A percentile compares a stretch with the other conserved stretches of the same genome.
These are phyloP conservation scores for Sporothrix pseudoabietina DNA, from an alignment of 2,329 filamentous ascomycete species.

Conservation along the genomic window DNA sequence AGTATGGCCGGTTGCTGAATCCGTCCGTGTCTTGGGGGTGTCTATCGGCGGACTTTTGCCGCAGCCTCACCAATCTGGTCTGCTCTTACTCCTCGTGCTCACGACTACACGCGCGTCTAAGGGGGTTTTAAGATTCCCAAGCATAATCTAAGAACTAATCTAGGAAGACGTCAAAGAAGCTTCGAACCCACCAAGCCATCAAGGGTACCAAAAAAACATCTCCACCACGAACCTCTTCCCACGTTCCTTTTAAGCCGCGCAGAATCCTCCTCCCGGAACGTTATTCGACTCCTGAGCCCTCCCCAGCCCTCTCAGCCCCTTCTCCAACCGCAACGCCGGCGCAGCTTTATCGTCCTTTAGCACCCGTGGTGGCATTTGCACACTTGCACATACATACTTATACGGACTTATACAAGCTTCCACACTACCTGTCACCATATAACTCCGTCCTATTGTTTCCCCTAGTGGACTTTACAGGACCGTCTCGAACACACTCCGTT, in stretches of 20 bases:
- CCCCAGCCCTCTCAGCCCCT: neutral
- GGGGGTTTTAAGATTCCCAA: neutral
- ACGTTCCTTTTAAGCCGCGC: slow-evolving; percentile 18
- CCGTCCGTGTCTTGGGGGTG: neutral
- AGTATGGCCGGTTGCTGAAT: slow-evolving; percentile 13
- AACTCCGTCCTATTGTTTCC: neutral
- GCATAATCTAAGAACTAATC: neutral
- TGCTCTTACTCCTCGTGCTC: neutral
- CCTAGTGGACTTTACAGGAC: neutral
- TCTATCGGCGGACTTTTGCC: neutral
- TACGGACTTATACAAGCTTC: neutral
- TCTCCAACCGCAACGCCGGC: slow-evolving; percentile 18
- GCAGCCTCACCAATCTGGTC: neutral
- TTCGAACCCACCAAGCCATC: neutral
- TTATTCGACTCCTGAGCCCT: neutral
- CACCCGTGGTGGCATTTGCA: neutral
- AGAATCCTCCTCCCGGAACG: slow-evolving; percentile 12
- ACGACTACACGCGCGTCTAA: slow-evolving; percentile 15
- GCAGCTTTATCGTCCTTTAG: slow-evolving; percentile 1
- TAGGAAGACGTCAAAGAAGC: neutral
- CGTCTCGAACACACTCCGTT: neutral
- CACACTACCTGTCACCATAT: neutral
- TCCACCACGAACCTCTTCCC: neutral
- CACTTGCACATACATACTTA: neutral
- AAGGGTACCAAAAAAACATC: neutral